Base-by-base conservation (phyloP, 768 basidiomycete genomes). In the Gymnopilus dilepis region DNA sequence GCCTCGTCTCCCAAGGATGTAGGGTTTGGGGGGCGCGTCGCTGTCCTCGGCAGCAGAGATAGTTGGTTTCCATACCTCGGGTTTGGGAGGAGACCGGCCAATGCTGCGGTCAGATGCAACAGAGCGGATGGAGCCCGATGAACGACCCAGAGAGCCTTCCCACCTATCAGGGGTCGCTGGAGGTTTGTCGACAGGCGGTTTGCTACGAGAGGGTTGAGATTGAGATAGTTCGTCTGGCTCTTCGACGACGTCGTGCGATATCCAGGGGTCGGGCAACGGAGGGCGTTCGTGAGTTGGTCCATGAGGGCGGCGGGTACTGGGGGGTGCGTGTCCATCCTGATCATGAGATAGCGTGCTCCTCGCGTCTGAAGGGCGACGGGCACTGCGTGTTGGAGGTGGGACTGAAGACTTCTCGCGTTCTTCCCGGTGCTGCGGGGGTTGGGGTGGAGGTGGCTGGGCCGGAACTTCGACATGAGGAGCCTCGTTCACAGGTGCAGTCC, bases 1-100 rank as follows among this genome's bases (percentile, higher is more conserved):
- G 42, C 80, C 78, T 9, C 80, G 77, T 57, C 81, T 71, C 1
- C 79, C 80, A 24, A 84, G 72, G 12, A 74, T 70, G 59, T 77
- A 77, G 4, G 81, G 74, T 56, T 78, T 80, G 68, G 12, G 12
- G 37, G 41, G 43, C 31, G 28, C 47, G 12, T 54, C 43, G 45
- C 72, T 71, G 37, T 82, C 83, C 54, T 84, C 80, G 59, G 81
- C 78, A 12, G 79, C 76, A 0, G 81, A 76, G 19, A 80, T 76
- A 0, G 78, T 69, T 2, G 84, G 83, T 37, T 77, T 81, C 84
- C 85, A 85, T 30, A 84, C 70, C 59, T 84, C 81, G 13, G 79
- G 82, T 0, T 69, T 42, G 72, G 77, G 68, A 59, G 78, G 68
- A 59, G 75, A 66, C 52, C 70, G 70, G 12, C 76, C 67, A 66